Evolutionary conservation across 148 eudicot species (phyloP).

Genomic region (Spergularia bocconei): DNA sequence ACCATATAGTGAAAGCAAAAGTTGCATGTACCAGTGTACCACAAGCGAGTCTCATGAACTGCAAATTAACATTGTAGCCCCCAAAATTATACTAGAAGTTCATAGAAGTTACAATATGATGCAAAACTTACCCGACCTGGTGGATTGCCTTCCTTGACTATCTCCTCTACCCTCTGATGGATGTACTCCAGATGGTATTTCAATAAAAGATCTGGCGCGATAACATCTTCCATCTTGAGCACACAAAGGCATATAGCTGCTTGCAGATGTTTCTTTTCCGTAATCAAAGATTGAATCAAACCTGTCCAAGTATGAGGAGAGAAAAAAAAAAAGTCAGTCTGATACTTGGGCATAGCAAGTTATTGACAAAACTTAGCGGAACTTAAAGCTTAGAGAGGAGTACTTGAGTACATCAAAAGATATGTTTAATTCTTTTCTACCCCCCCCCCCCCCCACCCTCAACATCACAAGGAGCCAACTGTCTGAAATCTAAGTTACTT

Average conservation of each 20-base stretch:
- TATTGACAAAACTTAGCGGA: too few species aligned
- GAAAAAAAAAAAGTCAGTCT: too few species aligned
- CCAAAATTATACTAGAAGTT: not conserved
- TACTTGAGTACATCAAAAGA: too few species aligned
- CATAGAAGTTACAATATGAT: not conserved
- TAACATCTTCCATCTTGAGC: conserved; percentile 12
- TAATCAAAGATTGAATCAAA: conserved; percentile 7
- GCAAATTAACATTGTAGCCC: too few species aligned
- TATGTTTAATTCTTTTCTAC: too few species aligned
- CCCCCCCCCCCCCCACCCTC: too few species aligned
- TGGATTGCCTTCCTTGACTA: not conserved
- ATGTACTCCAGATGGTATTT: conserved; percentile 6
- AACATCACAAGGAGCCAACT: too few species aligned
- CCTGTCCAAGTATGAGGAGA: not conserved
- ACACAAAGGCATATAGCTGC: conserved; percentile 12
- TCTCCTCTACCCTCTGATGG: not conserved
- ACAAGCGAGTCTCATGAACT: not conserved
- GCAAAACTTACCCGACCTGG: conserved; percentile 1
- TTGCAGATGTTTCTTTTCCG: conserved; percentile 11
- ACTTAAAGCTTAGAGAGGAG: too few species aligned
- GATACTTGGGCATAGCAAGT: too few species aligned
- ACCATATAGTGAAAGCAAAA: not conserved
- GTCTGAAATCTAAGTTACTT: too few species aligned
- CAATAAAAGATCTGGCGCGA: conserved; percentile 1
- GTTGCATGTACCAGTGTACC: not conserved